Base-by-base conservation (phyloP, 176 grass and related monocot genomes). In the Hyparrhenia diplandra region DNA sequence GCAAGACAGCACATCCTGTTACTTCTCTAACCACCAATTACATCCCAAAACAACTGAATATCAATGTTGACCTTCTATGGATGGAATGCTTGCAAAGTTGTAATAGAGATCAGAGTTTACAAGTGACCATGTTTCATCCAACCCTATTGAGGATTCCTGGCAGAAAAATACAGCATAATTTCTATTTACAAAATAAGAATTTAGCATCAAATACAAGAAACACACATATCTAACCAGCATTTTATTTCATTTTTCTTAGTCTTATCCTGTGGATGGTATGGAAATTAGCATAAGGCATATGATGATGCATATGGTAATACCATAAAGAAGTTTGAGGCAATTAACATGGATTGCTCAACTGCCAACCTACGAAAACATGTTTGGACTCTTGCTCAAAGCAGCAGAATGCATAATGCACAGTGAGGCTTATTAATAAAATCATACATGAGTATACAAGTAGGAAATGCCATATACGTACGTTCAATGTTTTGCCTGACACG, bases 401-500 rank as follows among this genome's bases (percentile, higher is more conserved):
- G 2, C 23, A 52, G 37, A 37, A 61, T 17, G 6, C 80, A 59
- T 6, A 79, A 59, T 41, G 16, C 0, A 68, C 10, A 67, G 21
- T 46, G 36, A 31, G 8, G 57, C 57, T 59, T 30, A 45, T 34
- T 25, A 64, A 28, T 17, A 27, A 76, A 85, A 58, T 28, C 35
- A 81, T 6, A 45, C 8, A 27, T 27, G 27, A 18, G 8, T 51
- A 45, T 45, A 66, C 8, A 78, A 67, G 46, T 39, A 60, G 34
- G 45, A 86, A 78, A n/a, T 23, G 49, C 10, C 35, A 49, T 45
- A 63, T 34, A 87, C 89, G 67, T 91, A 98, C 92, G 27, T 64
- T 87, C 90, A 93, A 98, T 75, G 82, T 95, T 98, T 84, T 91
- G 88, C 77, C 69, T 98, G 49, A 93, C 81, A 28, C 21, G 86